phyloP scores from a whole-genome alignment of 495 filamentous ascomycete species.

The Cetradonia linearis region DNA sequence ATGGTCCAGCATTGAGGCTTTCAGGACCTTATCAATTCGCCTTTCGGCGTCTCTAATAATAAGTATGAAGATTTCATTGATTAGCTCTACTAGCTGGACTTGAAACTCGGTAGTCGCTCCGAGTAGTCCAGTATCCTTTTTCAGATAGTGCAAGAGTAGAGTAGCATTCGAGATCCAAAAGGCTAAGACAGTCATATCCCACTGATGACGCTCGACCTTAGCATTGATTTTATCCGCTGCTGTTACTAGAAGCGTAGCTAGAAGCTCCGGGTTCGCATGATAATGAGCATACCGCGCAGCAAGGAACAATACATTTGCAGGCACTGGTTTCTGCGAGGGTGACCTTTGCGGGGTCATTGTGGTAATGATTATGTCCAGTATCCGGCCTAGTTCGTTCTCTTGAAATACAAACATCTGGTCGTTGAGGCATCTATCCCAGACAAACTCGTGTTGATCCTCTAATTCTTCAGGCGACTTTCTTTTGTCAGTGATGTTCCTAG shows the following conservation, averaged over 20 bases:
- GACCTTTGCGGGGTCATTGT: constrained; percentile 96
- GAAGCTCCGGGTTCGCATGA: constrained; percentile 76
- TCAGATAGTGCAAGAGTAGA: constrained; percentile 86
- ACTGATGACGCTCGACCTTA: constrained; percentile 86
- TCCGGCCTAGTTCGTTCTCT: constrained; percentile 77
- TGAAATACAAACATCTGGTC: constrained; percentile 99
- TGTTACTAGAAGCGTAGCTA: constrained; percentile 67
- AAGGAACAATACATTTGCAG: constrained; percentile 92
- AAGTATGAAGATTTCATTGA: constrained; percentile 98
- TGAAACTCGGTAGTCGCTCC: constrained; percentile 83
- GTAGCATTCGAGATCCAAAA: constrained; percentile 99
- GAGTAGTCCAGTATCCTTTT: constrained; percentile 79
- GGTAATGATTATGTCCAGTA: constrained; percentile 92
- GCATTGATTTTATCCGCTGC: constrained; percentile 96
- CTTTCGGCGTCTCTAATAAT: constrained; percentile 97
- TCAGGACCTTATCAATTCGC: constrained; percentile 90
- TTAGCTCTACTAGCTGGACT: constrained; percentile 81
- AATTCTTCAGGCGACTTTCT: constrained; percentile 66
- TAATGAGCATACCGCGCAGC: constrained; percentile 95
- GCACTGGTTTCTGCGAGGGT: constrained; percentile 91
- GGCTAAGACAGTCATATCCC: constrained; percentile 98
- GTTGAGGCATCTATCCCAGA: constrained; percentile 92
- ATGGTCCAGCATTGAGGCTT: constrained; percentile 88
- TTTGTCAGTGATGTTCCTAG: neutral
- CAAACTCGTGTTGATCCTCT: constrained; percentile 87